Conservation (phyloP, 1,139 yeast genomes). For the Scheffersomyces titani region DNA sequence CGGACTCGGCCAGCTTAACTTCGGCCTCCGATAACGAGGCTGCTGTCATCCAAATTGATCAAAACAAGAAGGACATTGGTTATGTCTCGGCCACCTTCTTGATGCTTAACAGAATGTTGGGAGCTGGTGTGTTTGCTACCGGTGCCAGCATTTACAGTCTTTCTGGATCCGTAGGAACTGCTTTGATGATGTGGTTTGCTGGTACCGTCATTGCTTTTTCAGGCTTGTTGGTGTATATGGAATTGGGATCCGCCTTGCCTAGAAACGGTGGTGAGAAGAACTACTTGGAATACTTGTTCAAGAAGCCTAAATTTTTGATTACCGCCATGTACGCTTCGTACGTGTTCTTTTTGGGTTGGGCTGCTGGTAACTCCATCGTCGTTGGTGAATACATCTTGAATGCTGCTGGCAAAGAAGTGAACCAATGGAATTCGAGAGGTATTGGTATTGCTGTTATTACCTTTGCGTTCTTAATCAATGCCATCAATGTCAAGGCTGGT, state of each 20-base stretch:
- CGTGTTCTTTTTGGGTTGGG: conserved; percentile 81
- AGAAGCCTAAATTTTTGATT: conserved; percentile 66
- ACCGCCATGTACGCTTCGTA: conserved; percentile 78
- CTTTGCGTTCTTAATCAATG: conserved; percentile 69
- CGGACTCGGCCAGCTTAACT: conserved; percentile 13
- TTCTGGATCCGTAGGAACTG: conserved; percentile 75
- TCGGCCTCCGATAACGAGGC: conserved; percentile 24
- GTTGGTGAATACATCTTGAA: conserved; percentile 55
- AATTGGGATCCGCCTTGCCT: conserved; percentile 82
- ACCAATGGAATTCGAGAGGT: conserved; percentile 76
- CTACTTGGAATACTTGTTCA: conserved; percentile 72
- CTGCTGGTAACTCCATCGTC: conserved; percentile 68
- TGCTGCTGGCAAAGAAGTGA: conserved; percentile 70
- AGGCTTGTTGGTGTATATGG: conserved; percentile 78
- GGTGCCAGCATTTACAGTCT: conserved; percentile 73
- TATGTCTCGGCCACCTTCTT: conserved; percentile 66
- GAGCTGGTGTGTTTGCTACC: conserved; percentile 86
- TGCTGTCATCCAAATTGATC: conserved; percentile 47
- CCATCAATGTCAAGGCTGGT: conserved; percentile 63
- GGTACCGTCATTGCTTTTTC: conserved; percentile 75
- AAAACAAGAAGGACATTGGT: conserved; percentile 62
- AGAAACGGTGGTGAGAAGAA: conserved; percentile 89
- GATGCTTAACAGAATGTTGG: conserved; percentile 79
- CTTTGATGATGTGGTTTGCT: conserved; percentile 73
- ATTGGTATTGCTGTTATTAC: conserved; percentile 75